phyloP scores from a whole-genome alignment of 371 early-diverging fungal species.

The Mortierella sp. region DNA sequence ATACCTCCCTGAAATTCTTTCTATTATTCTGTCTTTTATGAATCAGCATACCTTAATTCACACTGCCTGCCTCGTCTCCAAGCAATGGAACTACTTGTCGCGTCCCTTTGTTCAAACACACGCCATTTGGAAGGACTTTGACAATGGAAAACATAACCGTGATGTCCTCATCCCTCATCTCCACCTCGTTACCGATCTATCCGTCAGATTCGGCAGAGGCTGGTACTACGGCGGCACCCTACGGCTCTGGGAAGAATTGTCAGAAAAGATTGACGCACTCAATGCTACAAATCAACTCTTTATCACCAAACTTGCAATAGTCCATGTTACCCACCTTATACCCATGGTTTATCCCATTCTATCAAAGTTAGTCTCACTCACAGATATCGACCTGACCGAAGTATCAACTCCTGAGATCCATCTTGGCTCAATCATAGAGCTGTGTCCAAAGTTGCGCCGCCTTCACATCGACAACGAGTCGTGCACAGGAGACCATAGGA shows the following conservation, averaged over 20 bases:
- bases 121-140: background rate
- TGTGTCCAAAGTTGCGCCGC: slow-evolving; percentile 6
- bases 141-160: background rate
- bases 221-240: background rate
- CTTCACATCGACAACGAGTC: background rate
- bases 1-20: background rate
- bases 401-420: slow-evolving; percentile 2
- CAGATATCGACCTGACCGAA: slow-evolving; percentile 9
- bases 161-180: background rate
- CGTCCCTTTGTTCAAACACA: background rate
- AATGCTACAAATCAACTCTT: slow-evolving; percentile 3
- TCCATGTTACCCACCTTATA: background rate
- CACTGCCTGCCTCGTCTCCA: background rate
- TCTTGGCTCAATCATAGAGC: slow-evolving; percentile 6
- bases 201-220: background rate
- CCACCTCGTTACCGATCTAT: background rate
- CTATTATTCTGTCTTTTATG: background rate
- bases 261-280: background rate
- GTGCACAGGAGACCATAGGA: background rate
- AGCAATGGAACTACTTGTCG: background rate
- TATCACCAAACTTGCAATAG: slow-evolving; percentile 8
- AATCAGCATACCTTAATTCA: background rate
- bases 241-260: background rate
- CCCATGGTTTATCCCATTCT: slow-evolving; percentile 12
- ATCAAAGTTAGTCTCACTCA: slow-evolving; percentile 12